Evolutionary conservation across 2,329 filamentous ascomycete genomes (phyloP).

Genomic region (Nemania serpens): DNA sequence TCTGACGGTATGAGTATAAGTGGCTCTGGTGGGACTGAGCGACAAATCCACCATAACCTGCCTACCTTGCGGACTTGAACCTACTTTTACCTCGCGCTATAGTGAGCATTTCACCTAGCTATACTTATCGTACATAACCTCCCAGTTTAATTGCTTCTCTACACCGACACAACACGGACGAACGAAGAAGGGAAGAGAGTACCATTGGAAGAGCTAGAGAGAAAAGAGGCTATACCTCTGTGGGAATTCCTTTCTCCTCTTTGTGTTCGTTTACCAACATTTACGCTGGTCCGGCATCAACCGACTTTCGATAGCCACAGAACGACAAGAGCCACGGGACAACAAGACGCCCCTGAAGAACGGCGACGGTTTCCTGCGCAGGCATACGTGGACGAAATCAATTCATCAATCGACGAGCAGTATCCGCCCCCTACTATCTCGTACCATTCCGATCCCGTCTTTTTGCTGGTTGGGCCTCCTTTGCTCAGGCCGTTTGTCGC

Average conservation of each 20-base stretch:
- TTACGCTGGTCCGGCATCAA: conserved; percentile 8
- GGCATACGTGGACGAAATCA: conserved; percentile 7
- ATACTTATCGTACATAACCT: background rate
- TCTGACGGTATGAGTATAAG: background rate
- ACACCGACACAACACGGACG: conserved; percentile 16
- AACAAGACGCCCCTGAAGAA: background rate
- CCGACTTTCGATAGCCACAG: background rate
- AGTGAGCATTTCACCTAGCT: background rate
- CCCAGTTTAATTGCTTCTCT: conserved; percentile 14
- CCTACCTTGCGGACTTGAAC: background rate
- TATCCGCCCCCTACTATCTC: background rate
- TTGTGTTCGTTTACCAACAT: conserved; percentile 4
- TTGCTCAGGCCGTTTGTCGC: conserved; percentile 24
- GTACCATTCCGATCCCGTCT: conserved; percentile 2
- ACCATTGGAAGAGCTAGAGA: conserved; percentile 8
- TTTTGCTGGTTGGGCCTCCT: background rate
- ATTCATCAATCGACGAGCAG: conserved; percentile 8
- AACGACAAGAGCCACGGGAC: background rate
- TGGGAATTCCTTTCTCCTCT: conserved; percentile 9
- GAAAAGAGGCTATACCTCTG: conserved; percentile 13
- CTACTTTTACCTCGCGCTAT: background rate
- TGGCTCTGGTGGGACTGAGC: conserved; percentile 15
- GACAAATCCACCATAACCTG: background rate
- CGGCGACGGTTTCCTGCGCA: conserved; percentile 4
- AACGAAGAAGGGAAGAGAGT: background rate